phyloP scores from a whole-genome alignment of 2,329 filamentous ascomycete species.

The Hansfordia pulvinata region DNA sequence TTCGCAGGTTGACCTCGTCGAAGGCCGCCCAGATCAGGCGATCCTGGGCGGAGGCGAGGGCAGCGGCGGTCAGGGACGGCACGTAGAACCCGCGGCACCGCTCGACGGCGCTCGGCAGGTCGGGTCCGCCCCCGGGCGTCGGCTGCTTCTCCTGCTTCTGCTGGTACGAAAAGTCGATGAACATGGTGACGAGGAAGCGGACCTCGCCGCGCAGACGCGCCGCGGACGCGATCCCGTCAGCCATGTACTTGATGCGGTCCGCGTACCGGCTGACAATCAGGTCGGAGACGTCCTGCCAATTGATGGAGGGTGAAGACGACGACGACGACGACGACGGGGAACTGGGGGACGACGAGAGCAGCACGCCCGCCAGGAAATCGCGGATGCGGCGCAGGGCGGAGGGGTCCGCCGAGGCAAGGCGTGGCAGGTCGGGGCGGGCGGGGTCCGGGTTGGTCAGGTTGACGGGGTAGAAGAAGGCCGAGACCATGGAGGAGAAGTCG shows the following conservation, averaged over 20 bases:
- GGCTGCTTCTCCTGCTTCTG: not conserved
- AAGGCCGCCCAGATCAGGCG: conserved; percentile 12
- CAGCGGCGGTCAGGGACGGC: conserved; percentile 1
- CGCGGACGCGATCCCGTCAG: conserved; percentile 3
- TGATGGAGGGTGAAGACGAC: conserved; percentile 9
- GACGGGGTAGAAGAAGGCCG: conserved; percentile 5
- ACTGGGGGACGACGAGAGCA: no score
- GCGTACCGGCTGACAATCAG: conserved; percentile 40
- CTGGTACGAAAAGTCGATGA: conserved; percentile 8
- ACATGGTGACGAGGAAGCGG: conserved; percentile 10
- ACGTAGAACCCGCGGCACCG: conserved; percentile 23
- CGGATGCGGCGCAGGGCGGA: conserved; percentile 1
- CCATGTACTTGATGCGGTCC: conserved; percentile 21
- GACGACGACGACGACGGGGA: no score
- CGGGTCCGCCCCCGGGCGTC: conserved; percentile 9
- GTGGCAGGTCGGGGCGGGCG: conserved; percentile 4
- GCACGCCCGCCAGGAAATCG: conserved; percentile 1
- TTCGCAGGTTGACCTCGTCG: conserved; percentile 8
- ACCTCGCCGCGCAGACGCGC: conserved; percentile 3
- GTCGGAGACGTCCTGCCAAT: conserved; percentile 42
- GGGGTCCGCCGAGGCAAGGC: conserved; percentile 1
- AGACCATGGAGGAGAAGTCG: conserved; percentile 6
- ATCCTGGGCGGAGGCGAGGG: conserved; percentile 8
- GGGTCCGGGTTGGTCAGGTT: conserved; percentile 5
- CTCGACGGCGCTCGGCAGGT: conserved; percentile 16